A percentile compares a stretch with the other conserved stretches of the same genome.
phyloP scores from a whole-genome alignment of 441 rosid species.

The Kokia cookei region DNA sequence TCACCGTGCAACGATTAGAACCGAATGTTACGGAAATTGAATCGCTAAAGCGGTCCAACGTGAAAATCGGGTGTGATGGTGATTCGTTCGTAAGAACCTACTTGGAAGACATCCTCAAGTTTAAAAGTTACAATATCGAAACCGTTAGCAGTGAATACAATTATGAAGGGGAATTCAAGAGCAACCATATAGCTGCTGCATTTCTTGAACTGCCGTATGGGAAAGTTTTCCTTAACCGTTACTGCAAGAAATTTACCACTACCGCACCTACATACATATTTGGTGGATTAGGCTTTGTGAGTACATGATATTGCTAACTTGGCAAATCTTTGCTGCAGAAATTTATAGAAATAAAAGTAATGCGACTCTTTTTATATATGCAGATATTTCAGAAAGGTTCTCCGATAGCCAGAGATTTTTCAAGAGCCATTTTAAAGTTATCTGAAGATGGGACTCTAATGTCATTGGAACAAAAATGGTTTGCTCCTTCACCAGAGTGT shows the following conservation, averaged over 20 bases:
- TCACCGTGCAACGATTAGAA: slow-evolving; percentile 29
- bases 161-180: slow-evolving; percentile 6
- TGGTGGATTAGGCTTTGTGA: slow-evolving; percentile 45
- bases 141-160: slow-evolving; percentile 3
- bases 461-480: slow-evolving; percentile 23
- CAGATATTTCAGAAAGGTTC: slow-evolving; percentile 53
- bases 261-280: slow-evolving; percentile 22
- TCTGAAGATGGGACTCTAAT: slow-evolving; percentile 32
- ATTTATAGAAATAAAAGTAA: not conserved
- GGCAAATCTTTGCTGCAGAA: not conserved
- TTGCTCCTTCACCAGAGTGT: slow-evolving; percentile 13
- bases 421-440: slow-evolving; percentile 34
- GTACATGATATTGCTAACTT: not conserved
- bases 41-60: slow-evolving; percentile 16
- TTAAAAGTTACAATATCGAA: slow-evolving; percentile 20
- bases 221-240: slow-evolving; percentile 24
- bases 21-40: slow-evolving; percentile 25
- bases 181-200: slow-evolving; percentile 28
- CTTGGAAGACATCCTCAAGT: slow-evolving; percentile 17
- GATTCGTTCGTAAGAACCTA: slow-evolving; percentile 35
- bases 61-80: slow-evolving; percentile 28
- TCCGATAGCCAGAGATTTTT: slow-evolving; percentile 34
- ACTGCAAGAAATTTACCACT: slow-evolving; percentile 29
- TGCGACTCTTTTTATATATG: not conserved
- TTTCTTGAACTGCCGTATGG: slow-evolving; percentile 42